phyloP scores from a whole-genome alignment of 805 yeast genomes.

The Candida odintsovae region DNA sequence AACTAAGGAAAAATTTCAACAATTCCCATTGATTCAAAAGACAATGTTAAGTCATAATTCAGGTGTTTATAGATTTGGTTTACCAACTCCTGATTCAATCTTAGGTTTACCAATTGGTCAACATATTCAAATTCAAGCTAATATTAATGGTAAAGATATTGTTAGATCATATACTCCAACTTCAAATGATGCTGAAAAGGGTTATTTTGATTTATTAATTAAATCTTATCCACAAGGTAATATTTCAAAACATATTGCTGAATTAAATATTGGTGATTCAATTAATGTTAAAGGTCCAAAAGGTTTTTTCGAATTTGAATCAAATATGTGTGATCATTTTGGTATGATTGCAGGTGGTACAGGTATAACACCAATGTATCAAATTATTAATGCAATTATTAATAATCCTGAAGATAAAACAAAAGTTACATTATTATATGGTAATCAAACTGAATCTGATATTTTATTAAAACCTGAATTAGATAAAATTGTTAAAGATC shows the following conservation, averaged over 20 bases:
- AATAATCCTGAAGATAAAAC: slow-evolving; percentile 75
- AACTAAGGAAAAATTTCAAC: slow-evolving; percentile 59
- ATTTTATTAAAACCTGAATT: slow-evolving; percentile 77
- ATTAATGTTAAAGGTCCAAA: slow-evolving; percentile 85
- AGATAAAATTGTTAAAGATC: slow-evolving; percentile 52
- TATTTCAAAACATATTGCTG: slow-evolving; percentile 68
- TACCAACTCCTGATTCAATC: slow-evolving; percentile 67
- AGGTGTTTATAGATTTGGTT: slow-evolving; percentile 74
- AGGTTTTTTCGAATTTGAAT: slow-evolving; percentile 78
- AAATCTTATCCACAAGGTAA: slow-evolving; percentile 84
- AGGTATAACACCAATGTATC: slow-evolving; percentile 95
- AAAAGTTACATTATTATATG: slow-evolving; percentile 68
- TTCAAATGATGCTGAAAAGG: slow-evolving; percentile 71
- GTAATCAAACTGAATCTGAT: slow-evolving; percentile 75
- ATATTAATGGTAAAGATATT: slow-evolving; percentile 71
- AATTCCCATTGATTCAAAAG: slow-evolving; percentile 77
- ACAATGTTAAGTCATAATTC: slow-evolving; percentile 74
- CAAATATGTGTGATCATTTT: slow-evolving; percentile 66
- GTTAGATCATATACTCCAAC: slow-evolving; percentile 89
- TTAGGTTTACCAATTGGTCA: slow-evolving; percentile 93
- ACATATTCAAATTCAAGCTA: slow-evolving; percentile 77
- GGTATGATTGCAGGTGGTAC: slow-evolving; percentile 98
- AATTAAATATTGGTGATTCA: slow-evolving; percentile 70
- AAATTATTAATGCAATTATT: slow-evolving; percentile 77
- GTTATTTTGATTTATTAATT: slow-evolving; percentile 79